phyloP scores from a whole-genome alignment of 768 basidiomycete species.

The Mycena amicta region DNA sequence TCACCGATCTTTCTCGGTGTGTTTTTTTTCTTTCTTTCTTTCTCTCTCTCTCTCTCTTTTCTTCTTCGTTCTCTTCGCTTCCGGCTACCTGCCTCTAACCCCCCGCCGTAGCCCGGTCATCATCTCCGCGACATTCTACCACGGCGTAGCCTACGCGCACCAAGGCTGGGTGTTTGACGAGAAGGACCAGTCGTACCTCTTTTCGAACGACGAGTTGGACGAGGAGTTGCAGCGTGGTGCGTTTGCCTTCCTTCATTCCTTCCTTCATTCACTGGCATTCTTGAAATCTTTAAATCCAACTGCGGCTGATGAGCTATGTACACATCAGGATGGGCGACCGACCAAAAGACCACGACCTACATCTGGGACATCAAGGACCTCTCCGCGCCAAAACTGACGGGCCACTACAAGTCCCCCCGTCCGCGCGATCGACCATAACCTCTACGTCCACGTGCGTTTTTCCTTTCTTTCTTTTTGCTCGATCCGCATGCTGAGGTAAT shows the following conservation, averaged over 20 bases:
- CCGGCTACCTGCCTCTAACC: too few species aligned
- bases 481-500: too few species aligned
- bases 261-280: too few species aligned
- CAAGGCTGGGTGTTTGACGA: constrained; percentile 34
- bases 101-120: constrained; percentile 25
- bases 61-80: too few species aligned
- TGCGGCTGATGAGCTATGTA: too few species aligned
- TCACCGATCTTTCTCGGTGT: constrained; percentile 11
- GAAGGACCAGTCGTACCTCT: constrained; percentile 27
- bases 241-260: too few species aligned
- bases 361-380: constrained; percentile 34
- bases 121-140: constrained; percentile 31
- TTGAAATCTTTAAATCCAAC: too few species aligned
- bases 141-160: constrained; percentile 33
- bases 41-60: too few species aligned
- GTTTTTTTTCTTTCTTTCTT: too few species aligned
- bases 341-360: constrained; percentile 30
- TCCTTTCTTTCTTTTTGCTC: too few species aligned
- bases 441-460: constrained; percentile 24
- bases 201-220: constrained; percentile 32
- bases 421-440: constrained; percentile 32
- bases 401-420: constrained; percentile 27
- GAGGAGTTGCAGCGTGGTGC: too few species aligned
- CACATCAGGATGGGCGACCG: constrained; percentile 22
- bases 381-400: constrained; percentile 26